Evolutionary conservation across 2,329 filamentous ascomycete genomes (phyloP).

Genomic region (Pseudogymnoascus sp.): DNA sequence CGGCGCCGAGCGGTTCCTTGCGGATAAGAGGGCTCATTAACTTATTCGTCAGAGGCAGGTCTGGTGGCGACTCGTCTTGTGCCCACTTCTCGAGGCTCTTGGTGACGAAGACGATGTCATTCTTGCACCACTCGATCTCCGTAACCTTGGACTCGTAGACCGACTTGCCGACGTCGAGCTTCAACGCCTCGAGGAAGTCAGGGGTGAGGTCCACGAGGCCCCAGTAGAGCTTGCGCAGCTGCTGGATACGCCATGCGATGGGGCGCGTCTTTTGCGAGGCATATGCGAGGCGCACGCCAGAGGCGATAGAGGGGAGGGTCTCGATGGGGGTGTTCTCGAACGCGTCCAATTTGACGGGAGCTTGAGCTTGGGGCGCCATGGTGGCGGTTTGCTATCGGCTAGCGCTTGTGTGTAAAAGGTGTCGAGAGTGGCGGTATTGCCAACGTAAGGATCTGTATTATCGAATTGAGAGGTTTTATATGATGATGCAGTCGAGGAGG

Average conservation of each 20-base stretch:
- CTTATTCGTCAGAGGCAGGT: constrained; percentile 61
- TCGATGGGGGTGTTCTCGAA: constrained; percentile 58
- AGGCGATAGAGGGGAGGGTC: constrained; percentile 53
- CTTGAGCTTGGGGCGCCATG: not conserved
- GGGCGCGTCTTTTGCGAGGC: constrained; percentile 73
- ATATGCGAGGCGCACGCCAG: constrained; percentile 60
- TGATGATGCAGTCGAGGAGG: not conserved
- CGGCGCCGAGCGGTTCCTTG: constrained; percentile 79
- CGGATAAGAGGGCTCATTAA: constrained; percentile 66
- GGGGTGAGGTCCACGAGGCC: constrained; percentile 70
- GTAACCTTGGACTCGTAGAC: constrained; percentile 63
- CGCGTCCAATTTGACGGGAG: constrained; percentile 14
- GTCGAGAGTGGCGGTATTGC: not conserved
- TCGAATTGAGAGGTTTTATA: not conserved
- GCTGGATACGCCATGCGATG: constrained; percentile 70
- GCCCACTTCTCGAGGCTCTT: constrained; percentile 74
- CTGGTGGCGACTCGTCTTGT: constrained; percentile 67
- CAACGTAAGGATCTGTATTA: not conserved
- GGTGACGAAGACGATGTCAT: constrained; percentile 71
- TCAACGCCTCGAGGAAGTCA: constrained; percentile 65
- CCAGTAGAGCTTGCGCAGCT: constrained; percentile 95
- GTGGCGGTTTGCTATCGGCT: not conserved
- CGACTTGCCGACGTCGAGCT: constrained; percentile 71
- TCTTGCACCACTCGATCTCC: constrained; percentile 72
- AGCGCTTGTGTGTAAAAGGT: not conserved